phyloP scores from a whole-genome alignment of 2,329 filamentous ascomycete genomes.

The Talaromyces islandicus region DNA sequence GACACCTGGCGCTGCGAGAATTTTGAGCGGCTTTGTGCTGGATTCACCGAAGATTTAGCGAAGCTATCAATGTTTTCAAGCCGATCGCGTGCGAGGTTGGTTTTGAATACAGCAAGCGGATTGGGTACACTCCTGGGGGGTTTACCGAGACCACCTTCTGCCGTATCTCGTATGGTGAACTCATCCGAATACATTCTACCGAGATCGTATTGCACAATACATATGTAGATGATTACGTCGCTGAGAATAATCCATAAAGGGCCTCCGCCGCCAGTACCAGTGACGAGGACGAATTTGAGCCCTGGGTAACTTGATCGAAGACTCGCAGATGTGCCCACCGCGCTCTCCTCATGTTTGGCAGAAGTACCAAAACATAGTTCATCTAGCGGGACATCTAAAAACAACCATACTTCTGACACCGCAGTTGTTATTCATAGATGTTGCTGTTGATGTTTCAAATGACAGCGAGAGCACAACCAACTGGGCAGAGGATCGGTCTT shows the following conservation, averaged over 20 bases:
- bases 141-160: neutral
- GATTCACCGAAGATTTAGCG: neutral
- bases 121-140: neutral
- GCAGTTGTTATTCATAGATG: no score
- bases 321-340: neutral
- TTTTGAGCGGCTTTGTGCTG: neutral
- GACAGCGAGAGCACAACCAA: no score
- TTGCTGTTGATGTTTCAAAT: no score
- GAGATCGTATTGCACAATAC: neutral
- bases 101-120: neutral
- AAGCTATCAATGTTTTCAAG: neutral
- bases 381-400: no score
- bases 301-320: neutral
- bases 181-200: neutral
- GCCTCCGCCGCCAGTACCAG: neutral
- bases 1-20: neutral
- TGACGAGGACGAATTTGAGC: neutral
- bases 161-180: neutral
- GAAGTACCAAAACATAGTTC: neutral
- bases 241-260: neutral
- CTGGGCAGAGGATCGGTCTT: no score
- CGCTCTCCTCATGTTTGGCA: neutral
- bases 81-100: neutral
- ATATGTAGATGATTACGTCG: neutral
- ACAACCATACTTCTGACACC: no score